Base-by-base conservation (phyloP, 805 yeast genomes). In the Metschnikowia peoriensis region DNA sequence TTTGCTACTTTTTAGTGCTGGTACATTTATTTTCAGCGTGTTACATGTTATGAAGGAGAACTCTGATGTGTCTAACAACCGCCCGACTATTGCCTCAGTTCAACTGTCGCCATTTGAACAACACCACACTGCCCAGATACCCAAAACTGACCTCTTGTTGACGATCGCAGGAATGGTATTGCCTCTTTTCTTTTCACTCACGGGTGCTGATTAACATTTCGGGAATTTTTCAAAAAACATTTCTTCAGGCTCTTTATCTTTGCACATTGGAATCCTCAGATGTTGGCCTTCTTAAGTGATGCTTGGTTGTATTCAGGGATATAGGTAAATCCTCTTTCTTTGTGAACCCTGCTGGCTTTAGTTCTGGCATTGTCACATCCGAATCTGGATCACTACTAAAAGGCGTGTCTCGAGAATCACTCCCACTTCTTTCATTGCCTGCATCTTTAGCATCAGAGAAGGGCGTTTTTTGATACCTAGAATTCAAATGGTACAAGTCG, bases 11-110 rank as follows among this genome's bases (percentile, higher is more conserved):
- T 81, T 85, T 60, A 79, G 86, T 52, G 89, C 87, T 8, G 94
- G 94, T 8, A 83, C 90, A 0, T 87, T 88, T 61, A 63, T 86
- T 28, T 88, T 79, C 60, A 89, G 88, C 37, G 88, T 89, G 10
- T 73, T 82, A 57, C 89, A 87, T 61, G 81, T 86, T 3, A 74
- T 84, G 71, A 68, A 72, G 46, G 80, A 77, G 35, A 54, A 41
- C 27, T 35, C 55, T 6, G 51, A 42, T 22, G 8, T 46, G n/a
- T 32, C 27, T 10, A 17, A 34, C n/a, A 10, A n/a, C 8, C 44
- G 44, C 35, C 45, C 50, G 12, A 48, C 50, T 22, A 48, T 54
- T 27, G 57, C 53, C 8, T 54, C 52, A 27, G 42, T 51, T 7
- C 57, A 54, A 22, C 44, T 44, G 47, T 38, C 50, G 38, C 43